Evolutionary conservation across 2,329 filamentous ascomycete species (phyloP).

Genomic region (Periconia sp.): DNA sequence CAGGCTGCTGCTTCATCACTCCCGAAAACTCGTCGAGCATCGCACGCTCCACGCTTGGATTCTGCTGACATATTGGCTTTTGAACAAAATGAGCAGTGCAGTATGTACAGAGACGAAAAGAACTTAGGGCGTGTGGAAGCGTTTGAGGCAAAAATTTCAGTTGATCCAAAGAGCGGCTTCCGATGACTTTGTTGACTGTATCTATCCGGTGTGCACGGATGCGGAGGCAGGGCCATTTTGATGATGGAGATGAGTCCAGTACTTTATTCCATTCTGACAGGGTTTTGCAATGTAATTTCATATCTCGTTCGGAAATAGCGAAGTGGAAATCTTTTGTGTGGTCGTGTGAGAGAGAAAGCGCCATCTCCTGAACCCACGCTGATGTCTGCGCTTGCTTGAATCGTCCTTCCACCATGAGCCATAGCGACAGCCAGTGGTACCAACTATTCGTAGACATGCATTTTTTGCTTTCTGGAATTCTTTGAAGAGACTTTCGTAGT

Average conservation of each 20-base stretch:
- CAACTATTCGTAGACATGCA: neutral
- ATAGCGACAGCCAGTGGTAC: neutral
- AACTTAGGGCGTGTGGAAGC: neutral
- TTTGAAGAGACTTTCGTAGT: neutral
- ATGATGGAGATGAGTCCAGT: neutral
- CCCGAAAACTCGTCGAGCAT: slow-evolving; percentile 6
- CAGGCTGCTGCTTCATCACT: slow-evolving; percentile 4
- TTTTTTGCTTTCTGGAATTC: neutral
- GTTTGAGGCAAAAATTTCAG: neutral
- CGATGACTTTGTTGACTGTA: neutral
- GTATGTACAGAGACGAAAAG: neutral
- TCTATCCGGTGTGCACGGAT: slow-evolving; percentile 16
- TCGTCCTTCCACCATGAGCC: neutral
- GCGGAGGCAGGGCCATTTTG: slow-evolving; percentile 2
- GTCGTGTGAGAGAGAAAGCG: slow-evolving; percentile 4
- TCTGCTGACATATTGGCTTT: slow-evolving; percentile 4
- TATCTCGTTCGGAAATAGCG: neutral
- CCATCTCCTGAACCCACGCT: neutral
- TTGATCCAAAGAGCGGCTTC: neutral
- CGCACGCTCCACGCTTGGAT: neutral
- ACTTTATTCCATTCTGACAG: neutral
- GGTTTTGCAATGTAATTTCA: neutral
- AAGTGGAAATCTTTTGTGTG: neutral
- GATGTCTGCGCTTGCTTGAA: neutral
- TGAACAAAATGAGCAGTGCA: slow-evolving; percentile 5